Base-by-base conservation (phyloP, 2,329 filamentous ascomycete species). In the Rutstroemia sp. region DNA sequence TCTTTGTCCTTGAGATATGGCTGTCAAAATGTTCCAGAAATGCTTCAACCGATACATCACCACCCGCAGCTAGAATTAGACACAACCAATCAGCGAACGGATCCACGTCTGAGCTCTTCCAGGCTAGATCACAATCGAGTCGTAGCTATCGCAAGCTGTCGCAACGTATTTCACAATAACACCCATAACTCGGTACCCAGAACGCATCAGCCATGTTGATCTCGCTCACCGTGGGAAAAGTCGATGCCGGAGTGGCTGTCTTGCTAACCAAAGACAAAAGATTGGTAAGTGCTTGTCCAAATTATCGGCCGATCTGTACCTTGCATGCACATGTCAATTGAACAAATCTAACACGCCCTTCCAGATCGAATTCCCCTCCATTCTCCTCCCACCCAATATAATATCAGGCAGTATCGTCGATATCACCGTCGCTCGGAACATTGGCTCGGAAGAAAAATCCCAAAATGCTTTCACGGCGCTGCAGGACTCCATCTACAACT, bases 321-420 rank as follows among this genome's bases (percentile, higher is more conserved):
- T 53, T 12, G 17, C 48, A 39, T 50, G 44, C 45, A 55, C 41
- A 51, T 41, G 37, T 37, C 45, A 44, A 27, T 37, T 47, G 14
- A 14, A 54, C 65, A 69, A 64, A 67, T 64, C 55, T 59, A 39
- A 38, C 14, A 49, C 34, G 21, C 52, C 34, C 34, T 37, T 25
- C n/a, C 71, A 97, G 92, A 97, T 99, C 71, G 94, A 99, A 72
- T 99, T 99, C 70, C 94, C 94, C 38, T 97, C 94, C 48, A 96
- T 99, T 63, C 88, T 99, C 50, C 86, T 99, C 16, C 94, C 94
- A 1, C 88, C 89, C 60, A 92, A 96, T 71, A 99, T 99, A 73
- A 86, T 89, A 60, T 96, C 91, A 16, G 94, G 94, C 65, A 95
- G 89, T 71, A 97, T 99, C 68, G 94, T 99, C 72, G 94, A 99